Base-by-base conservation (phyloP, 2,329 filamentous ascomycete genomes). In the Botrytis hyacinthi region DNA sequence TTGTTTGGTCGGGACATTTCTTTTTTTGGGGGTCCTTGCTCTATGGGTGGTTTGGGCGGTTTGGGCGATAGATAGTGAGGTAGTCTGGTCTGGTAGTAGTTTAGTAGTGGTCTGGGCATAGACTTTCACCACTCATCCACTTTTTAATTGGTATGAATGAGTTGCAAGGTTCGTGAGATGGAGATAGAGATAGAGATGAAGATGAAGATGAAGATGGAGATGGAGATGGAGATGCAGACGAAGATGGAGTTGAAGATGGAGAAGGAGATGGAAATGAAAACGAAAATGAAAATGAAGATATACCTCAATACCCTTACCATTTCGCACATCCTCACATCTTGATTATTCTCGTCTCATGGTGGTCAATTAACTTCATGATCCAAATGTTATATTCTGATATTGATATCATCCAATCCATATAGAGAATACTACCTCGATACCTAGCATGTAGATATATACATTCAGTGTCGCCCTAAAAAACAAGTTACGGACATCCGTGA, bases 11-110 rank as follows among this genome's bases (percentile, higher is more conserved):
- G 26, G 48, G 48, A 26, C 48, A 7, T 54, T 54, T n/a, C 26
- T n/a, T 62, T 18, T 42, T 22, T 62, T 20, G 60, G 60, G 60
- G 61, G 60, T 63, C 61, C 61, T 63, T 63, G 61, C n/a, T 57
- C 51, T 29, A 8, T 29, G 26, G 4, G 51, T 54, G 51, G 6
- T 29, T 29, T 18, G 51, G 51, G 44, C 10, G 20, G 44, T 46
- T 46, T 46, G 44, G 44, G 44, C 29, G 29, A 8, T 26, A n/a
- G 26, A 35, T 40, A 9, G 37, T 16, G 26, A 29, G n/a, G n/a
- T 29, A 57, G 26, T 51, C 48, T 51, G 48, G 26, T 14, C 26
- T 14, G 20, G 12, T 16, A 14, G 26, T 51, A 51, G 48, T 14
- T 10, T 14, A 3, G 48, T 5, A 26, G 46, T 51, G 12, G 48